Base-by-base conservation (phyloP, 2,329 filamentous ascomycete species). In the Aureobasidium sp. region DNA sequence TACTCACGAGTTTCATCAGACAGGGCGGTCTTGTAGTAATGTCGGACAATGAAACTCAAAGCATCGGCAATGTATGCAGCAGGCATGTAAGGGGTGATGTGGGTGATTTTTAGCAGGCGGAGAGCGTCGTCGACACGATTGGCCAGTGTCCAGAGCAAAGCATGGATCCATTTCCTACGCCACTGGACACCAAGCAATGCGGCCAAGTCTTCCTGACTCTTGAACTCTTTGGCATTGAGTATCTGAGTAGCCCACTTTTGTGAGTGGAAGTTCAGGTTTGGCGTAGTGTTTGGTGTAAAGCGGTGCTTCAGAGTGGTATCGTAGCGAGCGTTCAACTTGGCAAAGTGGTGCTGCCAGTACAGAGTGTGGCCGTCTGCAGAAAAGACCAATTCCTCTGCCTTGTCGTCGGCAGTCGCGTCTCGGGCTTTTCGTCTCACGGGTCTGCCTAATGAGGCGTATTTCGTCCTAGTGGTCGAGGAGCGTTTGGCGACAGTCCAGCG, bases 91-190 rank as follows among this genome's bases (percentile, higher is more conserved):
- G 72, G 70, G 11, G 64, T 59, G n/a, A 57, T 59, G 44, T 75
- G 68, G 3, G 76, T 77, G 7, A 73, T 72, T 29, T 73, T 64
- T 21, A 83, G 66, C 64, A 81, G 78, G 1, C 73, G 68, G 34
- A 78, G 63, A 11, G 75, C 68, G 34, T 69, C 64, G 34, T 69
- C 64, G 7, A 75, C 75, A 37, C 73, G 72, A 63, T 79, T 68
- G 39, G 74, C 66, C 32, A 82, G 65, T 25, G 79, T 67, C 75
- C 75, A 79, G 14, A 81, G 68, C 32, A 77, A 75, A 32, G 79
- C 64, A 25, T 73, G 70, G 45, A 74, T 69, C 79, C 79, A 82
- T 14, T 61, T 51, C 13, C 37, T 51, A 4, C 47, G 13, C 63
- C 61, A 63, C 13, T 59, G 16, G 13, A 27, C 11, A n/a, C 53